These are phyloP conservation scores for Fraxinus americana DNA, from an alignment of 257 asterid genomes.

Conservation along the genomic window DNA sequence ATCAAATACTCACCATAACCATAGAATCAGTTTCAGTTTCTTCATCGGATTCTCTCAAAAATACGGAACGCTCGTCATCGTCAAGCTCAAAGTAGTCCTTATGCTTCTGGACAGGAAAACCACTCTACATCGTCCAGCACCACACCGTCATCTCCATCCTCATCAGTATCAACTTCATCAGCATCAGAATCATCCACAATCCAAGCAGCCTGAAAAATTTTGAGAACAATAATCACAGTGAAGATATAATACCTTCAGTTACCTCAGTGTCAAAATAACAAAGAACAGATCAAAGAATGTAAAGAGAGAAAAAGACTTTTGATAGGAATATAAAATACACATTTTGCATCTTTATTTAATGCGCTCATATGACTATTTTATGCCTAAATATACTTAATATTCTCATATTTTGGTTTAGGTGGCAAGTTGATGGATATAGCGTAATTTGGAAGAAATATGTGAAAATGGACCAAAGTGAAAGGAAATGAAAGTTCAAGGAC, in stretches of 20 bases:
- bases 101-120: constrained; percentile 37
- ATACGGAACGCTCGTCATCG: constrained; percentile 72
- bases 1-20: constrained; percentile 64
- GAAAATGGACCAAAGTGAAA: too few relatives aligned
- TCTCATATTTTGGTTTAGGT: too few relatives aligned
- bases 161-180: constrained; percentile 67
- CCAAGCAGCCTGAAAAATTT: constrained; percentile 87
- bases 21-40: constrained; percentile 74
- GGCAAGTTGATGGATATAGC: too few relatives aligned
- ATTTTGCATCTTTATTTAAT: too few relatives aligned
- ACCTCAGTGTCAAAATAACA: constrained; percentile 3
- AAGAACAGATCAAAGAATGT: background rate
- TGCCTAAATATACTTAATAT: too few relatives aligned
- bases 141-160: constrained; percentile 73
- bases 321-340: too few relatives aligned
- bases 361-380: too few relatives aligned
- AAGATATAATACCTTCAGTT: constrained; percentile 13
- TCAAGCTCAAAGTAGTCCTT: constrained; percentile 59
- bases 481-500: too few relatives aligned
- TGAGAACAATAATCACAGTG: constrained; percentile 13
- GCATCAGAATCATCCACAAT: constrained; percentile 75
- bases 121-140: constrained; percentile 69
- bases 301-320: background rate
- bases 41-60: constrained; percentile 68
- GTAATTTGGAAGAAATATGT: too few relatives aligned